Evolutionary conservation across 1,139 yeast genomes (phyloP).

Genomic region (Suhomyces anneliseae): DNA sequence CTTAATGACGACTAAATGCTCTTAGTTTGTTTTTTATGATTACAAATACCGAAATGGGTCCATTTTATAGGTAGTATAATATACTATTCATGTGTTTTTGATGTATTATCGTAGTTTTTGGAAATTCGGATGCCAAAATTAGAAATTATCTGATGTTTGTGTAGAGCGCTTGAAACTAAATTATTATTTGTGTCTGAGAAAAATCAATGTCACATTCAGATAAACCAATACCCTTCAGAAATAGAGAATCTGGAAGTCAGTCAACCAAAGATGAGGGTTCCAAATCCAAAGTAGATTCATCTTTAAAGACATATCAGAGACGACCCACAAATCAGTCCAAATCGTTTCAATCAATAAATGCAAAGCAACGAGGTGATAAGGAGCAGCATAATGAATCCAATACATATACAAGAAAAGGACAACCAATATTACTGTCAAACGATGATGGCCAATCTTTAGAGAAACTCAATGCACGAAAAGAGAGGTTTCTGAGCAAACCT

Average conservation of each 20-base stretch:
- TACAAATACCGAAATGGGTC: not conserved
- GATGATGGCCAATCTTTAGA: not conserved
- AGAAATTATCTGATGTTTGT: too few species aligned
- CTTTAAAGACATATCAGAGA: not conserved
- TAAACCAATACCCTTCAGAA: not conserved
- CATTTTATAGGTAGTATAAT: not conserved
- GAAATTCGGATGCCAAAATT: too few species aligned
- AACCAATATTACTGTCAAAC: not conserved
- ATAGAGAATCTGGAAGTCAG: not conserved
- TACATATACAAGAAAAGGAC: too few species aligned
- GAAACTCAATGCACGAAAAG: not conserved
- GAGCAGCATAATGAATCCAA: too few species aligned
- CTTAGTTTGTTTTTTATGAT: not conserved
- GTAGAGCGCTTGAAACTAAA: not conserved
- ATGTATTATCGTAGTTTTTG: too few species aligned
- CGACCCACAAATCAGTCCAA: not conserved
- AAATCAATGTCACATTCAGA: not conserved
- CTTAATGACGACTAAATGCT: not conserved
- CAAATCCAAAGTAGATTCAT: not conserved
- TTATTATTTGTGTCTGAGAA: not conserved
- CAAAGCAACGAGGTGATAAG: not conserved
- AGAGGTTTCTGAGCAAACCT: not conserved
- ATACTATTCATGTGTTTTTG: too few species aligned
- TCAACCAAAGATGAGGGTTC: not conserved
- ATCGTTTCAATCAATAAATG: not conserved